Evolutionary conservation across 2,329 filamentous ascomycete species (phyloP).

Genomic region (Fusarium tjaetaba): DNA sequence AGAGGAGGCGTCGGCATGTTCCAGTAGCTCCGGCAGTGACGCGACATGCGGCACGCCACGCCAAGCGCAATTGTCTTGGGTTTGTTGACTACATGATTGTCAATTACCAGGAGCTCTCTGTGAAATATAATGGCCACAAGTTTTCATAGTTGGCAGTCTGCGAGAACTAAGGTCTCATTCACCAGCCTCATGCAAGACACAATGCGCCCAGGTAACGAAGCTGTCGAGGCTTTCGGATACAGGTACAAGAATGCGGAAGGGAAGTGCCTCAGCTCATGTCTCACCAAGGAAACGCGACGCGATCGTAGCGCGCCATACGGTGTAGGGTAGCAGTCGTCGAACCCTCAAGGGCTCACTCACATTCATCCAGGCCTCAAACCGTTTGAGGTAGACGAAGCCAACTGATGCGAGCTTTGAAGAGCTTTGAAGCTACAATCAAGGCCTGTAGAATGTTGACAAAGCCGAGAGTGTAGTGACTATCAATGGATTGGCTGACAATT

Average conservation of each 20-base stretch:
- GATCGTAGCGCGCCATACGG: rapidly evolving
- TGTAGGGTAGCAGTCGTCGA: not conserved
- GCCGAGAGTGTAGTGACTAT: rapidly evolving
- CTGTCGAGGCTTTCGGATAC: not conserved
- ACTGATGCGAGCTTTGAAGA: too few relatives aligned
- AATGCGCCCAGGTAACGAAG: too few relatives aligned
- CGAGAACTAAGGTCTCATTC: not conserved
- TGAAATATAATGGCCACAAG: too few relatives aligned
- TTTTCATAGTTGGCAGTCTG: too few relatives aligned
- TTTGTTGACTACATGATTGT: too few relatives aligned
- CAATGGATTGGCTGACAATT: not conserved
- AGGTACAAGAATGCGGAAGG: not conserved
- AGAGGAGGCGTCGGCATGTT: not conserved
- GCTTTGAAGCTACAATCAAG: too few relatives aligned
- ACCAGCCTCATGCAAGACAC: not conserved
- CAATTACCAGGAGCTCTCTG: rapidly evolving
- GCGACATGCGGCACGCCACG: not conserved
- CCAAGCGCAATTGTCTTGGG: too few relatives aligned
- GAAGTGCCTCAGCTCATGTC: not conserved
- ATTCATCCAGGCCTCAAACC: too few relatives aligned
- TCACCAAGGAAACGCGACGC: not conserved
- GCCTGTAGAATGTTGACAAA: too few relatives aligned
- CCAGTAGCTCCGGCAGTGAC: not conserved
- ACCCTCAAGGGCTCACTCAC: too few relatives aligned
- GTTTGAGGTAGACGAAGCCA: too few relatives aligned